phyloP scores from a whole-genome alignment of 179 eudicot species.

The Carnegiea gigantea region DNA sequence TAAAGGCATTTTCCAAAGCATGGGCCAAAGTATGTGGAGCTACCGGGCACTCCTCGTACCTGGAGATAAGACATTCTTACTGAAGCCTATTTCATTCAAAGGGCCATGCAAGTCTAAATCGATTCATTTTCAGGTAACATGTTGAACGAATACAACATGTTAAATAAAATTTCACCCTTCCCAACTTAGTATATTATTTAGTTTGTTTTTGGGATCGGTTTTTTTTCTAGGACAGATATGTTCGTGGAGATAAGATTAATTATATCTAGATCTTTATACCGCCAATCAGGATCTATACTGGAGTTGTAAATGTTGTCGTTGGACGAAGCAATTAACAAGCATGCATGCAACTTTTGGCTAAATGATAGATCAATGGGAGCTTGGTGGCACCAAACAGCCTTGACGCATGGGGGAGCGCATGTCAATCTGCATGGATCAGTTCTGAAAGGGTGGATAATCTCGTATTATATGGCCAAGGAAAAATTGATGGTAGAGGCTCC shows the following conservation, averaged over 20 bases:
- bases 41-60: constrained; percentile 6
- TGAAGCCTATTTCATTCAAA: constrained; percentile 6
- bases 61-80: constrained; percentile 15
- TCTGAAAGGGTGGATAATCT: constrained; percentile 18
- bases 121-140: constrained; percentile 13
- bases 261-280: no score
- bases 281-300: no score
- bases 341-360: not conserved
- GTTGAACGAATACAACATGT: not conserved
- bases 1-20: constrained; percentile 26
- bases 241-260: no score
- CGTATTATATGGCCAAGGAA: constrained; percentile 21
- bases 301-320: no score
- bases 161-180: not conserved
- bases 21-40: constrained; percentile 20
- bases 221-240: no score
- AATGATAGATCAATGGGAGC: constrained; percentile 23
- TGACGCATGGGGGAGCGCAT: constrained; percentile 15
- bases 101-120: constrained; percentile 26
- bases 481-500: constrained; percentile 28
- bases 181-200: no score
- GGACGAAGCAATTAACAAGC: no score
- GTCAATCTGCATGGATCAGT: constrained; percentile 17
- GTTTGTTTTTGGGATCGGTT: no score
- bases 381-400: constrained; percentile 25